phyloP scores from a whole-genome alignment of 257 asterid species.

The Ilex aquifolium region DNA sequence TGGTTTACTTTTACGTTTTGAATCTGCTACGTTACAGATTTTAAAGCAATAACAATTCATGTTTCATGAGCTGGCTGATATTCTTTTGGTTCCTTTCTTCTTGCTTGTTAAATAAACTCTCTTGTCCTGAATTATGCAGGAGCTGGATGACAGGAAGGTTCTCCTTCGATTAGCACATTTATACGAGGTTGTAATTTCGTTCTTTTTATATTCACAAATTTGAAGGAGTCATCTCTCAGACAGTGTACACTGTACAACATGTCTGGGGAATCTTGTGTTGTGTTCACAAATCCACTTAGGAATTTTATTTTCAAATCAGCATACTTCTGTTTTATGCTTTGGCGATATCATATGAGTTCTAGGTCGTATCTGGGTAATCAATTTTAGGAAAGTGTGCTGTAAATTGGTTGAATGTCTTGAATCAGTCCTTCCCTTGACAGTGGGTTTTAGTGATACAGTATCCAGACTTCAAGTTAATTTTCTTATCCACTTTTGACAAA shows the following conservation, averaged over 20 bases:
- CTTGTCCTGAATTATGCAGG: background rate
- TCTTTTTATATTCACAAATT: background rate
- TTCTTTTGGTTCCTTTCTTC: too few species aligned
- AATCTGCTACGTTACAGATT: too few species aligned
- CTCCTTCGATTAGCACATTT: constrained; percentile 3
- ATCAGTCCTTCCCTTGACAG: background rate
- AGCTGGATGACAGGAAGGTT: background rate
- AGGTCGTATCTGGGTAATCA: background rate
- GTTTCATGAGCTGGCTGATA: too few species aligned
- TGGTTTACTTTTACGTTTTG: too few species aligned
- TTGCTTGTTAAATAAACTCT: background rate
- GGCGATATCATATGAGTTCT: too few species aligned
- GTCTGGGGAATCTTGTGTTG: too few species aligned
- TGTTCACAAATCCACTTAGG: too few species aligned
- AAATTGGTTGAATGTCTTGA: background rate
- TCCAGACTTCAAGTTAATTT: background rate
- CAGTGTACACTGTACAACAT: too few species aligned
- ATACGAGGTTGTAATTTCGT: background rate
- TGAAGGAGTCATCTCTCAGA: too few species aligned
- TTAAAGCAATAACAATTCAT: too few species aligned
- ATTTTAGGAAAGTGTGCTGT: background rate
- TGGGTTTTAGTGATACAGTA: background rate
- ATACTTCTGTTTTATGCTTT: too few species aligned
- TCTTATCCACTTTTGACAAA: background rate
- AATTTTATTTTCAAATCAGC: too few species aligned